phyloP scores from a whole-genome alignment of 2,329 filamentous ascomycete genomes.

The Colletotrichum sp. region DNA sequence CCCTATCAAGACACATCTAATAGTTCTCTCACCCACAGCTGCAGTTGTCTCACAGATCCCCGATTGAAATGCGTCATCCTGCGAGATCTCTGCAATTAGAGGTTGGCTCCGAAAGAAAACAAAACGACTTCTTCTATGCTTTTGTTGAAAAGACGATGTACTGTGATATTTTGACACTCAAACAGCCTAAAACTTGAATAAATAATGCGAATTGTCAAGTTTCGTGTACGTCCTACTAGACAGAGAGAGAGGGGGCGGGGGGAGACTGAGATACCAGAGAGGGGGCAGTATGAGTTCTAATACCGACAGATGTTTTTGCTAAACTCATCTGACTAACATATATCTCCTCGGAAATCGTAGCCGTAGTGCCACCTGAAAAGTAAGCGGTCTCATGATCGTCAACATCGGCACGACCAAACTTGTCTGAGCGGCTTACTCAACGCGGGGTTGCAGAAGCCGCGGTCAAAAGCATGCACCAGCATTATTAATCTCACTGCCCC shows the following conservation, averaged over 20 bases:
- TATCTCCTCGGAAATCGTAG: neutral
- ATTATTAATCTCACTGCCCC: neutral
- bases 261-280: neutral
- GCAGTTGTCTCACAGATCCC: neutral
- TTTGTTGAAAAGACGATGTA: neutral
- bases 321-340: neutral
- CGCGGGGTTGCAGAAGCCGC: neutral
- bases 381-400: neutral
- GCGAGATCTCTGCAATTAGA: neutral
- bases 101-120: neutral
- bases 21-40: neutral
- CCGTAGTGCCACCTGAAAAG: neutral
- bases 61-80: neutral
- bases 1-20: neutral
- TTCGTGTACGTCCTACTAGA: neutral
- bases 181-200: neutral
- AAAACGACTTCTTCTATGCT: neutral
- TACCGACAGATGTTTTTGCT: neutral
- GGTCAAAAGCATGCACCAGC: neutral
- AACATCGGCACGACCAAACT: neutral
- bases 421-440: neutral
- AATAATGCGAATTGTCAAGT: fast-evolving
- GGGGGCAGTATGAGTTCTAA: neutral
- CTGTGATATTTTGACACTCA: fast-evolving
- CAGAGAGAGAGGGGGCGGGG: neutral